A percentile compares a stretch with the other conserved stretches of the same genome.
Conservation (phyloP, 1,139 yeast genomes). For the Martiniozyma asiatica region DNA sequence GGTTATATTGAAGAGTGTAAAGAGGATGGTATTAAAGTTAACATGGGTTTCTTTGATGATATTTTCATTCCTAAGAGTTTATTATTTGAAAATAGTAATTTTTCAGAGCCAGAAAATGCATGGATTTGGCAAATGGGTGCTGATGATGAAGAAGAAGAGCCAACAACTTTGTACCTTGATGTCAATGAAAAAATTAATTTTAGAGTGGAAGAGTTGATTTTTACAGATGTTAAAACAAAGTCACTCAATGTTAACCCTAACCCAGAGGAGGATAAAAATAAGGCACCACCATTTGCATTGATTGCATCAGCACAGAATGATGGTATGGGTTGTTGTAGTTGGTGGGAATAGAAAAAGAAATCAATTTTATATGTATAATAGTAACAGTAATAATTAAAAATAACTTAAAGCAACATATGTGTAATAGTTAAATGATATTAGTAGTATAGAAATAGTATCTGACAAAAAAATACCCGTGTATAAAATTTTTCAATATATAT, state of each 20-base stretch:
- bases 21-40: constrained; percentile 73
- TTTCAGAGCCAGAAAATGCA: constrained; percentile 66
- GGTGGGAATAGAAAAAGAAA: constrained; percentile 85
- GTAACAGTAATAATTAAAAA: constrained; percentile 1
- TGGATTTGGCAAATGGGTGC: constrained; percentile 93
- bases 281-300: constrained; percentile 64
- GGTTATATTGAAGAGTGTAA: constrained; percentile 91
- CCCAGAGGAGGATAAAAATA: constrained; percentile 27
- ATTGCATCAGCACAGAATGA: constrained; percentile 90
- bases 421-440: too few relatives aligned
- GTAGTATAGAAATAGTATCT: too few relatives aligned
- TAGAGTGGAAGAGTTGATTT: constrained; percentile 79
- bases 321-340: constrained; percentile 90
- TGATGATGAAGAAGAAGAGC: too few relatives aligned
- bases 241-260: too few relatives aligned
- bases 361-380: constrained; percentile 1
- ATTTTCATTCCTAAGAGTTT: constrained; percentile 74
- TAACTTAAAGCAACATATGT: too few relatives aligned
- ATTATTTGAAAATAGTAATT: constrained; percentile 70
- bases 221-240: constrained; percentile 70
- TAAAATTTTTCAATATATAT: background rate
- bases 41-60: constrained; percentile 83
- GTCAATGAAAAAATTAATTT: constrained; percentile 83
- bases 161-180: constrained; percentile 68
- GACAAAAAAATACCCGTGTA: too few relatives aligned